A percentile compares a stretch with the other conserved stretches of the same genome.
phyloP scores from a whole-genome alignment of 352 stramenopile genomes.

The Pythium myriotylum region DNA sequence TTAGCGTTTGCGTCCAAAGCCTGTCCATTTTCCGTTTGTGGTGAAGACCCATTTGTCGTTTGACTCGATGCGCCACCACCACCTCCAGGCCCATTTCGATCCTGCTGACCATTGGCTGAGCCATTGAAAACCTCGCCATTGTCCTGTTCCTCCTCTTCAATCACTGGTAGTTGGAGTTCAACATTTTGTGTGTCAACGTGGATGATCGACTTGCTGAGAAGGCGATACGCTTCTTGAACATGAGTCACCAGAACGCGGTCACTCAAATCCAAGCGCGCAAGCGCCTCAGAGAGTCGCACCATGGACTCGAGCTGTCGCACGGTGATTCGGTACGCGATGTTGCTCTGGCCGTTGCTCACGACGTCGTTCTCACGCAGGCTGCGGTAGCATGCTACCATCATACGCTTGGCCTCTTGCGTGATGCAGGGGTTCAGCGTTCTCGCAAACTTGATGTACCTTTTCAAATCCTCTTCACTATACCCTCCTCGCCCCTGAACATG shows the following conservation, averaged over 20 bases:
- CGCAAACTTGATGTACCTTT: constrained; percentile 95
- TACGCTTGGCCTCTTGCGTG: constrained; percentile 74
- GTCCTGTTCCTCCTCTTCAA: constrained; percentile 48
- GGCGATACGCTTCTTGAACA: constrained; percentile 95
- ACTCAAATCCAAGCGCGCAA: constrained; percentile 95
- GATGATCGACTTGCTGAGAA: constrained; percentile 99
- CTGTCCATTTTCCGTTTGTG: not conserved
- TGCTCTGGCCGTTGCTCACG: constrained; percentile 90
- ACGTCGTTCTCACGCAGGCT: constrained; percentile 96
- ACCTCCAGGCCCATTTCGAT: not conserved
- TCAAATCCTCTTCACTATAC: constrained; percentile 88
- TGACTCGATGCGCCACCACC: not conserved
- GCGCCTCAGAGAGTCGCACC: constrained; percentile 96
- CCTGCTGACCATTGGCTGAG: constrained; percentile 9
- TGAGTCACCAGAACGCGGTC: constrained; percentile 91
- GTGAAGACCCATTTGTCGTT: too few species aligned
- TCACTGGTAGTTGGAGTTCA: constrained; percentile 81
- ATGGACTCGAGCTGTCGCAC: constrained; percentile 99
- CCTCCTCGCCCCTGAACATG: constrained; percentile 11
- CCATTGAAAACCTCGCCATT: constrained; percentile 3
- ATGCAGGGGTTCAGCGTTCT: constrained; percentile 76
- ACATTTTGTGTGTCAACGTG: constrained; percentile 98
- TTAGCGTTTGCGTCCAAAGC: constrained; percentile 9
- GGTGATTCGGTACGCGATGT: constrained; percentile 98
- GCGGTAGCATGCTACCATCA: constrained; percentile 98